Evolutionary conservation across 257 asterid genomes (phyloP).

Genomic region (Parsonsia alboflavescens): DNA sequence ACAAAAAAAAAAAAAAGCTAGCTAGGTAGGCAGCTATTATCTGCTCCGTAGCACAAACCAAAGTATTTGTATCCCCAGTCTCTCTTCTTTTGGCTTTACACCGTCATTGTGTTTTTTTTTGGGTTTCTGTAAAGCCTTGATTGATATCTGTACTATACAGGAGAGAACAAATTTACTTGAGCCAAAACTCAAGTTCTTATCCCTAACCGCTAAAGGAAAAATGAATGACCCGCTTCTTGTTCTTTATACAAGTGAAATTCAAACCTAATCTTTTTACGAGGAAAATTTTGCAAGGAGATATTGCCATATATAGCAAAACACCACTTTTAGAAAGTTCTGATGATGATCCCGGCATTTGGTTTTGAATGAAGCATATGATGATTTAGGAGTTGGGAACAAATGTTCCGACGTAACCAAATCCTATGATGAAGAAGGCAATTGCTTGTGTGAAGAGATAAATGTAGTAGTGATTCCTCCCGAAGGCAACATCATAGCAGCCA

Average conservation of each 20-base stretch:
- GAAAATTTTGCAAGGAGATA: slow-evolving; percentile 21
- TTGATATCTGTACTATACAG: slow-evolving; percentile 25
- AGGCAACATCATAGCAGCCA: slow-evolving; percentile 63
- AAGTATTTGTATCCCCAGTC: slow-evolving; percentile 7
- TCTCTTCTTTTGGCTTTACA: not conserved
- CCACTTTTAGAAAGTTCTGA: slow-evolving; percentile 1
- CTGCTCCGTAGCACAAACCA: slow-evolving; percentile 11
- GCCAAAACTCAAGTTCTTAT: slow-evolving; percentile 37
- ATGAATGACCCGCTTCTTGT: slow-evolving; percentile 21
- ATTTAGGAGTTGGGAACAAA: slow-evolving; percentile 46
- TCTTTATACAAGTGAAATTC: slow-evolving; percentile 34
- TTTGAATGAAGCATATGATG: not conserved
- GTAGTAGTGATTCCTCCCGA: slow-evolving; percentile 56
- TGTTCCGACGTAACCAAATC: slow-evolving; percentile 79
- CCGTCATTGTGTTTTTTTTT: no score
- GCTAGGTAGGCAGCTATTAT: not conserved
- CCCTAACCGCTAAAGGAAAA: slow-evolving; percentile 48
- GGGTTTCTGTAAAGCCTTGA: no score
- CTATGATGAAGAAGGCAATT: slow-evolving; percentile 61
- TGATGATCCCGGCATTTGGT: no score
- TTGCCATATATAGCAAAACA: slow-evolving; percentile 5
- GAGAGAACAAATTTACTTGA: slow-evolving; percentile 40
- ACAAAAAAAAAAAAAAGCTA: not conserved
- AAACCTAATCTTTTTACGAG: not conserved
- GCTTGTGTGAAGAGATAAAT: slow-evolving; percentile 67